Conservation (phyloP, 768 basidiomycete species). For the Epithele typhae region DNA sequence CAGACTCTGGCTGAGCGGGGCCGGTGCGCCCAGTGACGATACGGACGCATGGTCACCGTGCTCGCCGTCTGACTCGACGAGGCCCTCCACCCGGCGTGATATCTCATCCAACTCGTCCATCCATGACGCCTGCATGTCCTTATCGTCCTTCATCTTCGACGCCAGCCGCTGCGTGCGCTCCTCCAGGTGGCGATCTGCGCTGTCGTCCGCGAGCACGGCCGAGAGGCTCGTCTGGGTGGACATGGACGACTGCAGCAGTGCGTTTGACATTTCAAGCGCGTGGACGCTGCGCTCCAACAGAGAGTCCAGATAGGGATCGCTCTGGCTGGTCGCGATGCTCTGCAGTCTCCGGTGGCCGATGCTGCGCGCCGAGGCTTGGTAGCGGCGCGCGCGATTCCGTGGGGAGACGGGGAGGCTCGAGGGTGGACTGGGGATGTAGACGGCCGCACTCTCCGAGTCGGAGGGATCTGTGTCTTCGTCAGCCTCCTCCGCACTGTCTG, state of each 20-base stretch:
- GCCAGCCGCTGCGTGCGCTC: constrained; percentile 49
- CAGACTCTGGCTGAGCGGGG: constrained; percentile 27
- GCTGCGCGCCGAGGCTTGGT: constrained; percentile 15
- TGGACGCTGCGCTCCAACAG: constrained; percentile 78
- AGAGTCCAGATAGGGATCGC: constrained; percentile 67
- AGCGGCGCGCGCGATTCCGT: constrained; percentile 24
- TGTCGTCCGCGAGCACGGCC: constrained; percentile 43
- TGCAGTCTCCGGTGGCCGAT: constrained; percentile 18
- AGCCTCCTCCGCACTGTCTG: constrained; percentile 72
- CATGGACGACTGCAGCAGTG: constrained; percentile 70
- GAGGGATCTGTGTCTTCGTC: constrained; percentile 63
- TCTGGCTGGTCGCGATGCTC: constrained; percentile 21
- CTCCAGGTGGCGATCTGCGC: constrained; percentile 42
- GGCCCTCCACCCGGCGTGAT: constrained; percentile 52
- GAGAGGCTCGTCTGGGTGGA: constrained; percentile 59
- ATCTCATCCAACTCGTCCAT: constrained; percentile 67
- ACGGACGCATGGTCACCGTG: constrained; percentile 5
- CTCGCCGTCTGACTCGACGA: constrained; percentile 33
- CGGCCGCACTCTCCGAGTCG: constrained; percentile 12
- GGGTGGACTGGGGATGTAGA: constrained; percentile 26
- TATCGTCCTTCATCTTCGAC: constrained; percentile 43
- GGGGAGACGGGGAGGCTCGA: constrained; percentile 31
- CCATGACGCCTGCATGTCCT: constrained; percentile 51
- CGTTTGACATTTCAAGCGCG: constrained; percentile 83
- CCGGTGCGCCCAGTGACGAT: not conserved